Percentiles rank a stretch among this genome's conserved stretches.
phyloP scores from a whole-genome alignment of 139 green algal genomes.

The Chlorella sorokiniana region DNA sequence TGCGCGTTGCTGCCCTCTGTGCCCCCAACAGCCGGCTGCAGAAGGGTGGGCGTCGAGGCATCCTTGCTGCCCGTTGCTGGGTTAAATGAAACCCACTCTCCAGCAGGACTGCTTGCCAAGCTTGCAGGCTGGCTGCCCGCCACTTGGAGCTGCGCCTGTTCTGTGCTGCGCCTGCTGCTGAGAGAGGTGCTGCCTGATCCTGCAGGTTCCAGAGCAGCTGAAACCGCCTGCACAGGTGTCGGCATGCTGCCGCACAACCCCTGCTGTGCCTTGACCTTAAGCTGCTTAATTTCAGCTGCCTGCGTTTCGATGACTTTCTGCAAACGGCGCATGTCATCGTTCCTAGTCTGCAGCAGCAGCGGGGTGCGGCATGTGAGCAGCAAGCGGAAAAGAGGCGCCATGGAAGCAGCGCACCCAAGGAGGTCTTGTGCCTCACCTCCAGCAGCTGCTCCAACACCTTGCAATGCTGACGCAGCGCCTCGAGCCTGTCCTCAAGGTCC shows the following conservation, averaged over 20 bases:
- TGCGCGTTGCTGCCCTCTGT: background rate
- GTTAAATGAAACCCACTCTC: background rate
- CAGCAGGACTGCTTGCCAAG: background rate
- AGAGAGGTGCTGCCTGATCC: background rate
- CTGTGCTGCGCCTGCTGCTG: slow-evolving; percentile 13
- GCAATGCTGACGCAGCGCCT: slow-evolving; percentile 25
- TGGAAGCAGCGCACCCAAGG: background rate
- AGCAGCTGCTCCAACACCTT: slow-evolving; percentile 31
- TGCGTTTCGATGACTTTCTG: no score
- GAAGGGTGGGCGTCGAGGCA: slow-evolving; percentile 13
- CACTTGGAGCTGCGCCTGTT: no score
- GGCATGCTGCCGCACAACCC: no score
- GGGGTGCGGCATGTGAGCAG: background rate
- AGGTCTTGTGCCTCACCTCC: background rate
- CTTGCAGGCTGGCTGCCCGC: background rate
- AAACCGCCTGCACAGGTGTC: background rate
- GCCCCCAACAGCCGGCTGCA: background rate
- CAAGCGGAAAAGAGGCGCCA: background rate
- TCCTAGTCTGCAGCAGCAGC: background rate
- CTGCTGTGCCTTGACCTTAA: no score
- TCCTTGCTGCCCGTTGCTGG: background rate
- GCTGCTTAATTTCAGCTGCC: no score
- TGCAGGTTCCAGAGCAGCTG: background rate
- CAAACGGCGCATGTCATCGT: background rate
- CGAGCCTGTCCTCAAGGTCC: background rate